Evolutionary conservation across 768 basidiomycete genomes (phyloP).

Genomic region (Leccinum rimulosum): DNA sequence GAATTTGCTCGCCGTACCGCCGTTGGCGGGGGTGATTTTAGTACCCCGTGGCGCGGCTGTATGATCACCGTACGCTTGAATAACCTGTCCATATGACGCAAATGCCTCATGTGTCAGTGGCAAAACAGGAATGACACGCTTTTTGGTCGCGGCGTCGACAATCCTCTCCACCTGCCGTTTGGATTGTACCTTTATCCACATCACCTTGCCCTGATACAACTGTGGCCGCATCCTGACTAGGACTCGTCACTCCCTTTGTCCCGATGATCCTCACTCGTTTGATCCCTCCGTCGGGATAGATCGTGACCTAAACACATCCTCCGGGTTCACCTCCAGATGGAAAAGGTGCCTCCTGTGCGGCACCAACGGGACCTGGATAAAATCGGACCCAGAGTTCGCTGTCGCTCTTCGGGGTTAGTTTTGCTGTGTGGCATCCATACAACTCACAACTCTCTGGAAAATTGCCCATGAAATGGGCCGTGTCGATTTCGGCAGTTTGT

Average conservation of each 20-base stretch:
- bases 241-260: constrained; percentile 39
- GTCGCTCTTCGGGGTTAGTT: constrained; percentile 38
- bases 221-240: constrained; percentile 7
- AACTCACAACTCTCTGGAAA: constrained; percentile 88
- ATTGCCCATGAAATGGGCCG: constrained; percentile 93
- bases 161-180: neutral
- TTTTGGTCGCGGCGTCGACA: constrained; percentile 11
- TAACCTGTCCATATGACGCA: constrained; percentile 83
- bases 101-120: constrained; percentile 86
- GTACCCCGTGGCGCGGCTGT: constrained; percentile 64
- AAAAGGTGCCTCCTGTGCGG: constrained; percentile 90
- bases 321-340: constrained; percentile 67
- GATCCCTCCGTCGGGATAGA: constrained; percentile 93
- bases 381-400: constrained; percentile 64
- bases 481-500: constrained; percentile 86
- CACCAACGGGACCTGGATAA: constrained; percentile 79
- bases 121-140: constrained; percentile 47
- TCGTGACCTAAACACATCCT: constrained; percentile 69
- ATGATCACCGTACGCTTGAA: constrained; percentile 79
- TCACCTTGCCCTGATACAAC: constrained; percentile 5
- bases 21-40: constrained; percentile 80
- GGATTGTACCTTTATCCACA: constrained; percentile 3
- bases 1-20: constrained; percentile 88
- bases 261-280: constrained; percentile 90
- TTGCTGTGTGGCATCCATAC: constrained; percentile 47